Evolutionary conservation across 306 rosid genomes (phyloP).

Genomic region (Citrullus mucosospermus): DNA sequence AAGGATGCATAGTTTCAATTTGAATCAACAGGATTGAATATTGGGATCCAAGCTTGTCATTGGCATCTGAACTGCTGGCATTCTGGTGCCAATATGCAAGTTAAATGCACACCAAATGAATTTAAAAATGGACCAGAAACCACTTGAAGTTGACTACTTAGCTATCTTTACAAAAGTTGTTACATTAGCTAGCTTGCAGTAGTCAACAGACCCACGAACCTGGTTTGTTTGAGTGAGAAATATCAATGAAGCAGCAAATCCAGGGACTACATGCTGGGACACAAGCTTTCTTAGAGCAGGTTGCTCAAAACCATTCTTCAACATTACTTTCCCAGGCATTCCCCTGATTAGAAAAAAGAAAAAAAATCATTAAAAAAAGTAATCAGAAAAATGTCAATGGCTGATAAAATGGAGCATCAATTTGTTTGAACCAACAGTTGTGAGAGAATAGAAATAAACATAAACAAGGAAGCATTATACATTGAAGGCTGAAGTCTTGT

Average conservation of each 20-base stretch:
- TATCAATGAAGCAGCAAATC: constrained; percentile 62
- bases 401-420: neutral
- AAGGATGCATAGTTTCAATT: neutral
- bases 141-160: neutral
- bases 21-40: no score
- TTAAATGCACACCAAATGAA: neutral
- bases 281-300: constrained; percentile 28
- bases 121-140: neutral
- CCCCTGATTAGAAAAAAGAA: constrained; percentile 26
- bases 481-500: neutral
- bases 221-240: constrained; percentile 49
- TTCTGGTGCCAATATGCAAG: neutral
- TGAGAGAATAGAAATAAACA: neutral
- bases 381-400: neutral
- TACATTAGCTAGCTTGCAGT: neutral
- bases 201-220: constrained; percentile 26
- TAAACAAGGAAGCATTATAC: neutral
- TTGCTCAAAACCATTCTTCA: constrained; percentile 38
- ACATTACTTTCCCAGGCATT: constrained; percentile 29
- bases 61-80: neutral
- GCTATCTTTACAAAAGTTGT: neutral
- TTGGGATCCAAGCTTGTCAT: neutral
- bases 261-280: constrained; percentile 48
- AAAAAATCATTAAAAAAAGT: neutral
- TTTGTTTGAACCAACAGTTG: neutral